phyloP scores from a whole-genome alignment of 2,329 filamentous ascomycete genomes.

The Trichoderma arundinaceum region DNA sequence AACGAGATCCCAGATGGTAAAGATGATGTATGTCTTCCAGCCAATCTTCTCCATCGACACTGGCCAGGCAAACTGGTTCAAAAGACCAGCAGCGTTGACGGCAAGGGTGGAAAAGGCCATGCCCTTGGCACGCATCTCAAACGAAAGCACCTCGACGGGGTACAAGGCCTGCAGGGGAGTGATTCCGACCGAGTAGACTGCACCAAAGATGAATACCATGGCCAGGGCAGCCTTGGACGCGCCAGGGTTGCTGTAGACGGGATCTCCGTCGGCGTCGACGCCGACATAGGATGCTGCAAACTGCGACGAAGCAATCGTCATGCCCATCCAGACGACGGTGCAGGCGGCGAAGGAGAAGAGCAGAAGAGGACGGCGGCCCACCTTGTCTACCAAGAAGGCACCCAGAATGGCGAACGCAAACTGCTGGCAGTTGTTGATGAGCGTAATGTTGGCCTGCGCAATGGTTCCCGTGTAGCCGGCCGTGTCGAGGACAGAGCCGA shows the following conservation, averaged over 20 bases:
- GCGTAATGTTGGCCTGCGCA: conserved; percentile 55
- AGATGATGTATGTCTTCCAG: conserved; percentile 60
- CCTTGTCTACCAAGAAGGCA: conserved; percentile 54
- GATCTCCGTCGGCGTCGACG: conserved; percentile 39
- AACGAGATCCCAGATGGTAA: conserved; percentile 51
- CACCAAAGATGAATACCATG: conserved; percentile 61
- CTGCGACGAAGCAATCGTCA: conserved; percentile 54
- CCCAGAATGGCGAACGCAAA: conserved; percentile 57
- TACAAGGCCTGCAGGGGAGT: conserved; percentile 50
- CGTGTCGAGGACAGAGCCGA: conserved; percentile 55
- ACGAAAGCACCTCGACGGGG: conserved; percentile 57
- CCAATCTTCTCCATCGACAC: conserved; percentile 55
- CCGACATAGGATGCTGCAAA: conserved; percentile 44
- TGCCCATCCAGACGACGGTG: conserved; percentile 56
- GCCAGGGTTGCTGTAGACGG: conserved; percentile 42
- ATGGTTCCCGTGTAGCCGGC: conserved; percentile 52
- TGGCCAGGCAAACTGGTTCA: conserved; percentile 54
- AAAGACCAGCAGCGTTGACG: conserved; percentile 52
- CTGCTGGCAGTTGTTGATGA: conserved; percentile 58
- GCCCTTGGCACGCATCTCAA: conserved; percentile 59
- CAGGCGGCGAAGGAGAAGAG: conserved; percentile 56
- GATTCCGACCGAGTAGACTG: conserved; percentile 55
- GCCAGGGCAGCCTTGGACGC: conserved; percentile 55
- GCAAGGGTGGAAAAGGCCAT: conserved; percentile 55
- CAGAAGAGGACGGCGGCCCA: conserved; percentile 60